Percentiles rank a stretch among this genome's conserved stretches.
Evolutionary conservation across 805 yeast species (phyloP).

Genomic region (Metschnikowia anglica): DNA sequence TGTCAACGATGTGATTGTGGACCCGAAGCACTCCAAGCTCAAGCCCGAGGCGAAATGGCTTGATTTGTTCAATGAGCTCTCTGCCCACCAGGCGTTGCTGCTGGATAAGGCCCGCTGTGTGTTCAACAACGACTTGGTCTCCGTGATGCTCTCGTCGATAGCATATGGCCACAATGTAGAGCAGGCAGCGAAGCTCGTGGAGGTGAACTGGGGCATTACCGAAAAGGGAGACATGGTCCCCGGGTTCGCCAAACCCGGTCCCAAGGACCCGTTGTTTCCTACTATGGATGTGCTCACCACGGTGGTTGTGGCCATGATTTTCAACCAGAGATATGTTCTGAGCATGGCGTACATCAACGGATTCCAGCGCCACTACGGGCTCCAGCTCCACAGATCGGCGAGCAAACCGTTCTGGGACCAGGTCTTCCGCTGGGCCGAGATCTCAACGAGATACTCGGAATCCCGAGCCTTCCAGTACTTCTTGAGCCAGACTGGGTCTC

Average conservation of each 20-base stretch:
- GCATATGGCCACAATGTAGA: constrained; percentile 28
- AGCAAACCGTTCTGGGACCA: constrained; percentile 37
- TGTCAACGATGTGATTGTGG: constrained; percentile 17
- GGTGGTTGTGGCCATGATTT: constrained; percentile 33
- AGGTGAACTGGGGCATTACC: constrained; percentile 34
- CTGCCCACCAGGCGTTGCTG: constrained; percentile 13
- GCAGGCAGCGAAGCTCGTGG: constrained; percentile 27
- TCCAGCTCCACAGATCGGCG: constrained; percentile 20
- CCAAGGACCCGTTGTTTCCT: constrained; percentile 26
- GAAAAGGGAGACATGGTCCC: constrained; percentile 22
- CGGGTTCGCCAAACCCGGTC: constrained; percentile 6
- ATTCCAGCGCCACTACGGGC: constrained; percentile 33
- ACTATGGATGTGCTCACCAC: constrained; percentile 27
- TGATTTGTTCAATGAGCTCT: constrained; percentile 26
- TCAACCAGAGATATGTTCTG: constrained; percentile 31
- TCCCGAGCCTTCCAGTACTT: constrained; percentile 28
- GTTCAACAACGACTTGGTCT: constrained; percentile 25
- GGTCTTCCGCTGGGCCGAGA: constrained; percentile 39
- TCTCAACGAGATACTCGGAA: constrained; percentile 31
- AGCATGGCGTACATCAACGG: constrained; percentile 36
- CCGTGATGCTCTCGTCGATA: constrained; percentile 33
- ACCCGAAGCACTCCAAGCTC: constrained; percentile 24
- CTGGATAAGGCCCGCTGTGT: constrained; percentile 8
- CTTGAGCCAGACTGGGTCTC: constrained; percentile 22
- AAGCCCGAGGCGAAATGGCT: constrained; percentile 23